Base-by-base conservation (phyloP, 306 rosid genomes). In the Fagus sylvatica region DNA sequence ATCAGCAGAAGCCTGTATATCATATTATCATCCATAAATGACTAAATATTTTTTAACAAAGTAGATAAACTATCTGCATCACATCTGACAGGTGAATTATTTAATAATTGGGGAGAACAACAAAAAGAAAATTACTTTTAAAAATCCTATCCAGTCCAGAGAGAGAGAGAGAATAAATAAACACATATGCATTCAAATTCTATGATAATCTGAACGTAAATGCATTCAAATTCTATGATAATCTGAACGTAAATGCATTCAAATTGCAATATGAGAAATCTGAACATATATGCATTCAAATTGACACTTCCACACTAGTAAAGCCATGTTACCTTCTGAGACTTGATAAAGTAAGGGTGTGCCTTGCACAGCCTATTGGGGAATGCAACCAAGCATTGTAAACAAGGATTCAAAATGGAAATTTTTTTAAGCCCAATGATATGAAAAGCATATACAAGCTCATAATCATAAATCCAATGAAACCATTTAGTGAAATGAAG, bases 1-100 rank as follows among this genome's bases (percentile, higher is more conserved):
- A 71, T 87, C 92, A 80, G 91, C 86, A 60, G 97, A 85, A 32
- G 88, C 96, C 97, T 93, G 86, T 66, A 84, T 9, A 57, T 10
- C 4, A 46, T 8, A 46, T 46, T 46, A 46, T 76, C 19, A 79
- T 79, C 73, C 81, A 79, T 49, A 75, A 76, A 55, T 77, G 28
- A 46, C 16, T 53, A 46, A 73, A 1, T 49, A 1, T 34, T 37
- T 28, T n/a, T 57, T 56, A 40, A 51, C 7, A 82, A 72, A 28
- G 39, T 40, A 40, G 53, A 60, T 48, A 32, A 40, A 70, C 34
- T 32, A 72, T 39, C 70, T 8, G 11, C 80, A 74, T 76, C 57
- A 53, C 42, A 75, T 53, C 53, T 49, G 61, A n/a, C 48, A 41
- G 74, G 86, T 65, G 69, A 65, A 74, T 53, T 53, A 33, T 30